phyloP scores from a whole-genome alignment of 2,329 filamentous ascomycete genomes.

The Pleurostoma richardsiae region DNA sequence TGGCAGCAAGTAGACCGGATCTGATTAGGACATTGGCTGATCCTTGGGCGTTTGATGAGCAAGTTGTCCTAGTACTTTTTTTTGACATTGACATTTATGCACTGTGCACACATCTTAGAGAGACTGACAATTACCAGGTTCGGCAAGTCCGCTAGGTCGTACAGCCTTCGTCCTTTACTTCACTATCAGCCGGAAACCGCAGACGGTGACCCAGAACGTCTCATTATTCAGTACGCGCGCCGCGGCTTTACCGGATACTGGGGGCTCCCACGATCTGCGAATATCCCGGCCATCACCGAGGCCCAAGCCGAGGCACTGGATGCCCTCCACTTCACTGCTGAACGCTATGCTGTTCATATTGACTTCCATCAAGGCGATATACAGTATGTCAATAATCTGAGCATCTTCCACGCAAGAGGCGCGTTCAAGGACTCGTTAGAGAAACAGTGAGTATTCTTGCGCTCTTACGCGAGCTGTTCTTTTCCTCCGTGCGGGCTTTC shows the following conservation, averaged over 20 bases:
- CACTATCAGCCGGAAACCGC: constrained; percentile 42
- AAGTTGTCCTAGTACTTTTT: constrained; percentile 8
- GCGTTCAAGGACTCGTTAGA: constrained; percentile 38
- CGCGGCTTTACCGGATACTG: constrained; percentile 54
- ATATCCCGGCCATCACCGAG: constrained; percentile 52
- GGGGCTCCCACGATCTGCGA: constrained; percentile 42
- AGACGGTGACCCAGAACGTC: constrained; percentile 36
- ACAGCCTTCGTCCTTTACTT: constrained; percentile 44
- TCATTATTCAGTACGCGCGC: constrained; percentile 57
- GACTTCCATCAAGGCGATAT: constrained; percentile 47
- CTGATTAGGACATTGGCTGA: constrained; percentile 51
- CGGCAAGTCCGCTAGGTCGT: constrained; percentile 39
- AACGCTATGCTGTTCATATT: constrained; percentile 37
- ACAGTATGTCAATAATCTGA: constrained; percentile 50
- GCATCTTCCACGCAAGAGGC: constrained; percentile 46
- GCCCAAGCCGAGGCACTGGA: constrained; percentile 49
- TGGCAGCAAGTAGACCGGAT: constrained; percentile 53
- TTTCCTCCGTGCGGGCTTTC: no score
- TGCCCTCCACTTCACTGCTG: constrained; percentile 42
- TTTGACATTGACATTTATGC: no score
- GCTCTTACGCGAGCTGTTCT: background rate
- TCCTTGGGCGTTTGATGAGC: constrained; percentile 45
- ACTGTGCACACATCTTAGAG: constrained; percentile 24
- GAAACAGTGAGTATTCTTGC: constrained; percentile 30
- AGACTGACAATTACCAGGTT: constrained; percentile 38